Evolutionary conservation across 768 basidiomycete genomes (phyloP).

Genomic region (Suillus occidentalis): DNA sequence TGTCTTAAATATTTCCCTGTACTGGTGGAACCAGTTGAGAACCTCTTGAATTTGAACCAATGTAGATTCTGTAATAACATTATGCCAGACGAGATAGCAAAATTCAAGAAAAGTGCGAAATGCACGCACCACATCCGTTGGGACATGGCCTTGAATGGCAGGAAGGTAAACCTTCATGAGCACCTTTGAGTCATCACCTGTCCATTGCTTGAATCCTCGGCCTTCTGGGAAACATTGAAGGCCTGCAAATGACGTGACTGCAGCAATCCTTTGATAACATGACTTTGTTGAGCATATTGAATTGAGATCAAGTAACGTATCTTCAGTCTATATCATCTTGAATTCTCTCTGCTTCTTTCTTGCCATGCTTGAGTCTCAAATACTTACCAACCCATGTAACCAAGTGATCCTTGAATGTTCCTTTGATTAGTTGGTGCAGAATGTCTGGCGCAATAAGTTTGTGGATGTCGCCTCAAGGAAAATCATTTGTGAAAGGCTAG

Average conservation of each 20-base stretch:
- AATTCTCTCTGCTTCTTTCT: neutral
- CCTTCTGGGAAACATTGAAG: neutral
- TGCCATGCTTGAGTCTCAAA: neutral
- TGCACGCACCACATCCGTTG: neutral
- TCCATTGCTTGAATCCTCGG: neutral
- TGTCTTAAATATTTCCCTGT: too few relatives aligned
- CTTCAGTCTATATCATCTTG: neutral
- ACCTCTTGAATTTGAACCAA: too few relatives aligned
- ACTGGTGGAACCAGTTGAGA: too few relatives aligned
- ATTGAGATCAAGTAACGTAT: accelerated
- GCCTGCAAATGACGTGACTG: neutral
- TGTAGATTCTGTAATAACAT: too few relatives aligned
- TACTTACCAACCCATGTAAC: neutral
- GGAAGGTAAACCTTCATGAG: neutral
- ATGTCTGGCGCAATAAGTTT: neutral
- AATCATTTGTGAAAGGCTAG: neutral
- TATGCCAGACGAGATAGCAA: neutral
- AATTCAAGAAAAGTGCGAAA: neutral
- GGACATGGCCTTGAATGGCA: neutral
- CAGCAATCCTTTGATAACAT: neutral
- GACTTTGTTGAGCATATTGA: neutral
- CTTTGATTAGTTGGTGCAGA: neutral
- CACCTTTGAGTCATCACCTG: neutral
- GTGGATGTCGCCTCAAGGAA: neutral
- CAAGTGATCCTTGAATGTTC: neutral